Conservation (phyloP, 2,329 filamentous ascomycete species). For the Lizonia empirigonia region DNA sequence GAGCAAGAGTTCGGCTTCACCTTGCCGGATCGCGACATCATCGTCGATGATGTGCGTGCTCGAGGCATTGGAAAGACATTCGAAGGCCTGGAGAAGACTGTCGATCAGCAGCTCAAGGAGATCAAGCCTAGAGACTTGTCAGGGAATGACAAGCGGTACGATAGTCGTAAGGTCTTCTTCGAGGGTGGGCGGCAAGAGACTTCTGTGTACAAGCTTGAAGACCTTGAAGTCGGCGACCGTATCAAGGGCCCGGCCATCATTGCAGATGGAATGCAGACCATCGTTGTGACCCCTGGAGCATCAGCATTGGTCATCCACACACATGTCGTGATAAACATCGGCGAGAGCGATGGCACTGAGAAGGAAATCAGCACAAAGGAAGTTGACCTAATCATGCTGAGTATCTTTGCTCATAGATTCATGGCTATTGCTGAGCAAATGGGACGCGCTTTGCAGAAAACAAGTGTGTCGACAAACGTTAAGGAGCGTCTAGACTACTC, state of each 20-base stretch:
- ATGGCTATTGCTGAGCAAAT: slow-evolving; percentile 88
- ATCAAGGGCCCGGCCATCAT: slow-evolving; percentile 83
- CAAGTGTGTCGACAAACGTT: slow-evolving; percentile 78
- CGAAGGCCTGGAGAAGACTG: slow-evolving; percentile 76
- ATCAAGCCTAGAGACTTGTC: slow-evolving; percentile 65
- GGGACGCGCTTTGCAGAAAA: slow-evolving; percentile 79
- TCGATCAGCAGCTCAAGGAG: slow-evolving; percentile 79
- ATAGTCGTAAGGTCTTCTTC: slow-evolving; percentile 77
- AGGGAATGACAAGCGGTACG: slow-evolving; percentile 67
- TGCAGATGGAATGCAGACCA: slow-evolving; percentile 87
- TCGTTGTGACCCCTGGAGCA: slow-evolving; percentile 81
- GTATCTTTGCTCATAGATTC: slow-evolving; percentile 80
- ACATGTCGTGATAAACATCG: slow-evolving; percentile 86
- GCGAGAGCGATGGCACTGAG: slow-evolving; percentile 59
- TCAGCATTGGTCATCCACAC: slow-evolving; percentile 80
- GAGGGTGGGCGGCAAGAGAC: slow-evolving; percentile 79
- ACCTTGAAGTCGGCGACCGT: slow-evolving; percentile 73
- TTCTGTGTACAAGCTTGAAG: slow-evolving; percentile 80
- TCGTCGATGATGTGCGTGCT: slow-evolving; percentile 87
- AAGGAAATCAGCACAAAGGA: slow-evolving; percentile 59
- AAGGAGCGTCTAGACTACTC: slow-evolving; percentile 84
- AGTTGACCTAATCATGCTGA: slow-evolving; percentile 77
- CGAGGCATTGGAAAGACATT: slow-evolving; percentile 90
- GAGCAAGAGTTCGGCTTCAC: slow-evolving; percentile 94
- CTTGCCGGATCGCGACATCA: slow-evolving; percentile 81